Evolutionary conservation across 208 protist genomes (phyloP).

Genomic region (Porcisia hertigi): DNA sequence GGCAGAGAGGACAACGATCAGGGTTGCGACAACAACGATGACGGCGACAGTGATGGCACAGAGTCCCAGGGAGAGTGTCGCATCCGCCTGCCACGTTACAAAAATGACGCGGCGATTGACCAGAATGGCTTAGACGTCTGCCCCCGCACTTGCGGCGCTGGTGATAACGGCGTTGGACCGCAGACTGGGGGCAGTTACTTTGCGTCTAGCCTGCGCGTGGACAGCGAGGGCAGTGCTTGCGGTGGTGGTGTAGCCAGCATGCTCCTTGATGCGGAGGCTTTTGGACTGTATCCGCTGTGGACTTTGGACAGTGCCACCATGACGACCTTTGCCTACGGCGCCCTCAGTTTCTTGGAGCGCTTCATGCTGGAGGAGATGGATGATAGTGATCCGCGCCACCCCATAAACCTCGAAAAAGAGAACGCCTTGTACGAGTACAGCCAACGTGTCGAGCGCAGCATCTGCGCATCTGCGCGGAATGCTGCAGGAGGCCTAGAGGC

Average conservation of each 20-base stretch:
- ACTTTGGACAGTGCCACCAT: constrained; percentile 62
- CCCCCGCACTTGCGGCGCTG: not conserved
- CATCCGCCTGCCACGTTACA: not conserved
- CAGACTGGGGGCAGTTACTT: constrained; percentile 1
- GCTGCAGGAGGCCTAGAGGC: constrained; percentile 1
- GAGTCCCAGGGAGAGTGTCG: not conserved
- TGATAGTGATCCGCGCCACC: constrained; percentile 71
- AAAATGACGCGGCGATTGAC: constrained; percentile 8
- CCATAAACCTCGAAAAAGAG: constrained; percentile 67
- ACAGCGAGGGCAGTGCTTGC: not conserved
- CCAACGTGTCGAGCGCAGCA: constrained; percentile 34
- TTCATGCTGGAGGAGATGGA: constrained; percentile 77
- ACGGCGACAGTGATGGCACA: not conserved
- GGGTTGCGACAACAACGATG: not conserved
- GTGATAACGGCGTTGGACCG: not conserved
- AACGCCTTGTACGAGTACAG: constrained; percentile 46
- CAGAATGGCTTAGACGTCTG: not conserved
- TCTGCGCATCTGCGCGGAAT: constrained; percentile 32
- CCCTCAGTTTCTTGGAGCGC: constrained; percentile 67
- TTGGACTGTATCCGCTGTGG: constrained; percentile 53
- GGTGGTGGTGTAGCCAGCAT: constrained; percentile 6
- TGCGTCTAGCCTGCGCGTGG: constrained; percentile 1
- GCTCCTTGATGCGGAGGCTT: constrained; percentile 39
- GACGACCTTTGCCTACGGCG: constrained; percentile 60
- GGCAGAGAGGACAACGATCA: constrained; percentile 5